Conservation (phyloP, 805 yeast species). For the Ogataea zsoltii region DNA sequence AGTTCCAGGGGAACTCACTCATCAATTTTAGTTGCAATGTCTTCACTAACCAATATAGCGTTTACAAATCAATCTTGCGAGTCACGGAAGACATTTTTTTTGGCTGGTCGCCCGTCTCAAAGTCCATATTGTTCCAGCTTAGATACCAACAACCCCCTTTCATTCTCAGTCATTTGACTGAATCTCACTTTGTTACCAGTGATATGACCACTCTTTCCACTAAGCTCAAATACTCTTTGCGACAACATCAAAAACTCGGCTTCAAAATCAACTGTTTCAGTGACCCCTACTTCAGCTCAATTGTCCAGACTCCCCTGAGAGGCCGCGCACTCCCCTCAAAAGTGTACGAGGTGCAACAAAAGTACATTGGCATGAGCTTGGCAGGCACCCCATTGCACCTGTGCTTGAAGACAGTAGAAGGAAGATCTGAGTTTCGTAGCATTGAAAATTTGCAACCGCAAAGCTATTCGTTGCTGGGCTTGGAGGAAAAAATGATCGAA, state of each 20-base stretch:
- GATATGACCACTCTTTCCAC: neutral
- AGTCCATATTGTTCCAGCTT: constrained; percentile 6
- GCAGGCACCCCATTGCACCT: neutral
- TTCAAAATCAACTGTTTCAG: constrained; percentile 2
- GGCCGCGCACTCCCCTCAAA: neutral
- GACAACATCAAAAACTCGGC: neutral
- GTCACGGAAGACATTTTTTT: constrained; percentile 3
- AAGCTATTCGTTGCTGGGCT: too few species aligned
- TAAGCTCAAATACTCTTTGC: neutral
- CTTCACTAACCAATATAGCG: neutral
- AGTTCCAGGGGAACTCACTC: too few species aligned
- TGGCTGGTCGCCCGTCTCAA: constrained; percentile 5
- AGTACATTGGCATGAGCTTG: neutral
- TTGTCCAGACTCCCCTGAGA: constrained; percentile 1
- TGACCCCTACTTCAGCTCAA: constrained; percentile 4
- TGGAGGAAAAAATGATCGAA: too few species aligned
- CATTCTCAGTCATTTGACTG: neutral
- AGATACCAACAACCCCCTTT: neutral
- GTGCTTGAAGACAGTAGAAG: too few species aligned
- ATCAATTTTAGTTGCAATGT: too few species aligned
- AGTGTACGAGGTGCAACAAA: neutral
- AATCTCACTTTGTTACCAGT: neutral
- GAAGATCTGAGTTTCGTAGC: too few species aligned
- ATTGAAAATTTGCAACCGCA: too few species aligned
- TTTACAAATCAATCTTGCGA: constrained; percentile 2